Conservation (phyloP, 352 stramenopile genomes). For the Hyaloperonospora arabidopsidis region DNA sequence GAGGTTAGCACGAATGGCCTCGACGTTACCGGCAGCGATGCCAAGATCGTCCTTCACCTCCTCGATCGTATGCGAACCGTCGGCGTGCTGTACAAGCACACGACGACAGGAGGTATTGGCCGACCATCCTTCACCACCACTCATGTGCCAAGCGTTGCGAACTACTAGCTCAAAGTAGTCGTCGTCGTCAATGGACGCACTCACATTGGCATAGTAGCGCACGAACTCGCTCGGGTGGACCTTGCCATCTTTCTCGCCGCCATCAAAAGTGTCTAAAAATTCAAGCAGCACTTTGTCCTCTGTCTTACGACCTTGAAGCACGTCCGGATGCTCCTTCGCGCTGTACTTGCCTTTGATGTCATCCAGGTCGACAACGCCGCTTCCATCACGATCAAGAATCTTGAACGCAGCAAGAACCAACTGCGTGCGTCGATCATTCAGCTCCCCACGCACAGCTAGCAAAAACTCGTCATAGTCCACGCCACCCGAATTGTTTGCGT, state of each 20-base stretch:
- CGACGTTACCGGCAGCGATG: slow-evolving; percentile 55
- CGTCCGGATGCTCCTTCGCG: slow-evolving; percentile 77
- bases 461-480: slow-evolving; percentile 86
- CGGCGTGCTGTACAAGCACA: slow-evolving; percentile 80
- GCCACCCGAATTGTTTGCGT: slow-evolving; percentile 66
- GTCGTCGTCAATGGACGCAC: slow-evolving; percentile 85
- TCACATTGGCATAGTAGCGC: slow-evolving; percentile 88
- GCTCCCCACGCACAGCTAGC: slow-evolving; percentile 52
- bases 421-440: slow-evolving; percentile 68
- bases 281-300: slow-evolving; percentile 68
- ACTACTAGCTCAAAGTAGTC: slow-evolving; percentile 92
- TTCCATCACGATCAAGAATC: slow-evolving; percentile 65
- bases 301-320: slow-evolving; percentile 65
- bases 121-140: slow-evolving; percentile 68
- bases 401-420: slow-evolving; percentile 75
- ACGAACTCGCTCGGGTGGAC: slow-evolving; percentile 81
- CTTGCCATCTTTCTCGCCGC: slow-evolving; percentile 81
- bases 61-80: slow-evolving; percentile 74
- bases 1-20: slow-evolving; percentile 72
- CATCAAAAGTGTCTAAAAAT: slow-evolving; percentile 84
- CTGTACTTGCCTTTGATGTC: slow-evolving; percentile 77
- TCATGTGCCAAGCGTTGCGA: slow-evolving; percentile 83
- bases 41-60: slow-evolving; percentile 83
- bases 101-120: slow-evolving; percentile 83
- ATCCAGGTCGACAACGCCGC: slow-evolving; percentile 63